Conservation (phyloP, 805 yeast genomes). For the Saturnispora hagleri region DNA sequence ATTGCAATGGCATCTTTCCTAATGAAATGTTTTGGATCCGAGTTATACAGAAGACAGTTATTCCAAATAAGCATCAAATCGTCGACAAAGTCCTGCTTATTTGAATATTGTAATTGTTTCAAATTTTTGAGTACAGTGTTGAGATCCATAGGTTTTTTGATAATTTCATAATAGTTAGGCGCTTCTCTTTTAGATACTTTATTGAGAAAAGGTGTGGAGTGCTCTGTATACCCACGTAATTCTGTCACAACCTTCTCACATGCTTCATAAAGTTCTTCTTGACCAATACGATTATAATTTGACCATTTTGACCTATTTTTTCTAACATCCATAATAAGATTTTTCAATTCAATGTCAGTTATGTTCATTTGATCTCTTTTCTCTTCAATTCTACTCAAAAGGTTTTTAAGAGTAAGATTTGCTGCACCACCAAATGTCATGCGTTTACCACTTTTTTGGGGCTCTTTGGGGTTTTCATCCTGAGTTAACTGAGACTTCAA, state of each 20-base stretch:
- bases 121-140: conserved; percentile 89
- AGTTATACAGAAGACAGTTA: conserved; percentile 85
- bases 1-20: conserved; percentile 91
- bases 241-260: conserved; percentile 93
- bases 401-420: conserved; percentile 67
- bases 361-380: conserved; percentile 67
- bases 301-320: conserved; percentile 98
- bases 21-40: conserved; percentile 88
- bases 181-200: conserved; percentile 98
- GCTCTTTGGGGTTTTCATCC: conserved; percentile 4
- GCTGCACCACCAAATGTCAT: conserved; percentile 52
- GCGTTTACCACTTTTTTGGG: conserved; percentile 21
- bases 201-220: conserved; percentile 90
- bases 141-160: conserved; percentile 92
- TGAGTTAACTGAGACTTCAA: background rate
- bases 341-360: conserved; percentile 75
- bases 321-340: conserved; percentile 82
- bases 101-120: conserved; percentile 69
- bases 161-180: conserved; percentile 86
- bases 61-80: conserved; percentile 94
- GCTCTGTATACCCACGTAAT: conserved; percentile 86
- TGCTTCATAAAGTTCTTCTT: conserved; percentile 94
- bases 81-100: conserved; percentile 86
- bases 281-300: conserved; percentile 89
- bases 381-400: conserved; percentile 67